phyloP scores from a whole-genome alignment of 306 rosid genomes.

The Trifolium pratense region DNA sequence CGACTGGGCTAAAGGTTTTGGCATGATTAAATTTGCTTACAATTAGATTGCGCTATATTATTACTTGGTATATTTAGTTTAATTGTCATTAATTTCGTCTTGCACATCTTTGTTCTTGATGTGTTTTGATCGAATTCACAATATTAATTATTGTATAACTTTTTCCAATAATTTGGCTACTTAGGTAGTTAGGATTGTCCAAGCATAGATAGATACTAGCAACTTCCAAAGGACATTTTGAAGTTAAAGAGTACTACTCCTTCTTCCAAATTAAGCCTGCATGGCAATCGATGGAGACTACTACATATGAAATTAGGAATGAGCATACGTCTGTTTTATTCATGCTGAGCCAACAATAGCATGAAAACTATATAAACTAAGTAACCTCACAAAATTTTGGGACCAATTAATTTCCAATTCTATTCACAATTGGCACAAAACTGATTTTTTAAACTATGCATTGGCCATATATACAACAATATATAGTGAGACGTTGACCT shows the following conservation, averaged over 20 bases:
- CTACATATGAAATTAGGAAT: constrained; percentile 13
- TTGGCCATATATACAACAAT: constrained; percentile 11
- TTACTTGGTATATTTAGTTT: no score
- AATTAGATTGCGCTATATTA: no score
- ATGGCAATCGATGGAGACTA: constrained; percentile 47
- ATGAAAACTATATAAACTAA: constrained; percentile 18
- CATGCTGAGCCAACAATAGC: constrained; percentile 12
- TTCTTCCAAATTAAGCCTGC: constrained; percentile 16
- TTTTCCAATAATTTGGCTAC: not conserved
- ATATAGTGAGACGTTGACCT: constrained; percentile 41
- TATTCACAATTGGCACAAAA: constrained; percentile 25
- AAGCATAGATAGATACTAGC: no score
- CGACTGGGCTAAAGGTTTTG: no score
- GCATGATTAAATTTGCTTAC: no score
- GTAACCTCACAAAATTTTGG: constrained; percentile 36
- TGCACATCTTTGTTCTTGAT: no score
- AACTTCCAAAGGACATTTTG: constrained; percentile 32
- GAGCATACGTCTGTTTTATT: constrained; percentile 8
- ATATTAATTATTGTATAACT: not conserved
- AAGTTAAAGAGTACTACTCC: constrained; percentile 5
- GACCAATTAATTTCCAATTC: constrained; percentile 53
- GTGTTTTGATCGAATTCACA: no score
- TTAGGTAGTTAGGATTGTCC: not conserved
- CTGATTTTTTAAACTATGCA: constrained; percentile 42
- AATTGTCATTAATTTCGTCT: no score